phyloP scores from a whole-genome alignment of 2,329 filamentous ascomycete genomes.

The Diaporthe helianthi region DNA sequence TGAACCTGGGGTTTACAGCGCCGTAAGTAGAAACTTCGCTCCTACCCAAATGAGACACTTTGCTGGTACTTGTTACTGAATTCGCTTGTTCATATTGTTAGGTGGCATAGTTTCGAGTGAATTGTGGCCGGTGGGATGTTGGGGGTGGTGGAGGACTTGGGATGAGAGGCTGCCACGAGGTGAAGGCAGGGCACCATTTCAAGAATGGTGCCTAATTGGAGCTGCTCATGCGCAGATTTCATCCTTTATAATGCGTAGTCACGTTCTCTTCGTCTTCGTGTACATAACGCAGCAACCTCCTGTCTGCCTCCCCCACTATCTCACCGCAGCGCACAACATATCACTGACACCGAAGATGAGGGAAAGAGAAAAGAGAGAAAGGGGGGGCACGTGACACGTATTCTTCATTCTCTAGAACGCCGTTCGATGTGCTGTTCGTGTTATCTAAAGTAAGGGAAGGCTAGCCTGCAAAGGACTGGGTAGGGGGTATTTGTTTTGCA shows the following conservation, averaged over 20 bases:
- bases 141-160: too few species aligned
- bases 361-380: too few species aligned
- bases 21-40: background rate
- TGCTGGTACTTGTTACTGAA: background rate
- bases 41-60: background rate
- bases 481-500: conserved; percentile 33
- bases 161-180: too few species aligned
- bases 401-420: conserved; percentile 15
- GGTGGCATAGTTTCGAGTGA: too few species aligned
- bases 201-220: too few species aligned
- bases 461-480: conserved; percentile 31
- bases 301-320: background rate
- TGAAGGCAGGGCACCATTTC: too few species aligned
- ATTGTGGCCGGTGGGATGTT: too few species aligned
- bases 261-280: background rate
- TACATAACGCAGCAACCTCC: background rate
- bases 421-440: conserved; percentile 17
- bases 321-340: background rate
- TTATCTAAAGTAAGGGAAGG: background rate
- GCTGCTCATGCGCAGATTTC: background rate
- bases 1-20: background rate
- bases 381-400: background rate
- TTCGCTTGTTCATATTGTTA: too few species aligned
- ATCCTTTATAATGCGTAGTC: background rate
- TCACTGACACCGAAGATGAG: background rate